Evolutionary conservation across 371 early-diverging fungal genomes (phyloP).

Genomic region (Lichtheimia ramosa): DNA sequence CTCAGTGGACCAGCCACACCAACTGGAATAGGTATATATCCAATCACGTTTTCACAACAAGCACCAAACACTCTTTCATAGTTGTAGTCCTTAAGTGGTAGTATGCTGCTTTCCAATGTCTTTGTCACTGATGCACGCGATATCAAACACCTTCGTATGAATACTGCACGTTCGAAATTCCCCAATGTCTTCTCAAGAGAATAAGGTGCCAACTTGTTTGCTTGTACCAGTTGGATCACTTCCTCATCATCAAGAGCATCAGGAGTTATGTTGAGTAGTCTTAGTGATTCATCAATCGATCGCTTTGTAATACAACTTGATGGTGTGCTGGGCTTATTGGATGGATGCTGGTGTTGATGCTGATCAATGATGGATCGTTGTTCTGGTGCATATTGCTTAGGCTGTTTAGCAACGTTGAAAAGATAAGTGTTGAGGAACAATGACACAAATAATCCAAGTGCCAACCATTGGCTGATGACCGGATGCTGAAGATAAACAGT

Average conservation of each 20-base stretch:
- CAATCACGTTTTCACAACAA: slow-evolving; percentile 97
- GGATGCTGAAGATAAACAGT: slow-evolving; percentile 57
- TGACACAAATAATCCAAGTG: slow-evolving; percentile 47
- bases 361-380: neutral
- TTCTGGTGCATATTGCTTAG: slow-evolving; percentile 14
- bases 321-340: slow-evolving; percentile 12
- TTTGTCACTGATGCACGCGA: slow-evolving; percentile 65
- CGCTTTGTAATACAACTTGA: slow-evolving; percentile 16
- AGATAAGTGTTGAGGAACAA: slow-evolving; percentile 62
- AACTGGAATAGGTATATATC: slow-evolving; percentile 91
- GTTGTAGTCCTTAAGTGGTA: slow-evolving; percentile 85
- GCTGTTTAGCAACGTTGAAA: slow-evolving; percentile 53
- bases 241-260: slow-evolving; percentile 69
- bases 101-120: slow-evolving; percentile 58
- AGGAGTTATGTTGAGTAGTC: slow-evolving; percentile 47
- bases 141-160: slow-evolving; percentile 75
- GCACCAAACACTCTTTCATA: slow-evolving; percentile 87
- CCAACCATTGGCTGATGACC: slow-evolving; percentile 57
- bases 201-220: slow-evolving; percentile 78
- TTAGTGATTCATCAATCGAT: slow-evolving; percentile 56
- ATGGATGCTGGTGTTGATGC: neutral
- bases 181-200: slow-evolving; percentile 81
- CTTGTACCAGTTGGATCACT: slow-evolving; percentile 67
- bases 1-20: slow-evolving; percentile 87
- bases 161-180: slow-evolving; percentile 80